These are phyloP conservation scores for Artemisia argyi DNA, from an alignment of 129 eudicot species.

Conservation along the genomic window DNA sequence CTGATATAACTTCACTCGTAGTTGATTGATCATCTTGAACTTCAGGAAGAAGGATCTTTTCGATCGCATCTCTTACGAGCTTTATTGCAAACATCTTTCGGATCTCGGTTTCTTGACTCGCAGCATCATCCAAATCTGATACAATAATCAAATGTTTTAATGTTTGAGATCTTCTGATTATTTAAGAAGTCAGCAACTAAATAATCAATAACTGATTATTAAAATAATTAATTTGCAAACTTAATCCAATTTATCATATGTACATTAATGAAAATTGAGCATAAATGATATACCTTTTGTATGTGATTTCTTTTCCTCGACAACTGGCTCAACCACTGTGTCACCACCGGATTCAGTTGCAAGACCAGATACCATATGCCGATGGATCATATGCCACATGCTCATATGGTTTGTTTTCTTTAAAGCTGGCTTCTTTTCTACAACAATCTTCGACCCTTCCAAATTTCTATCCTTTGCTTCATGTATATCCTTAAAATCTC, in stretches of 20 bases:
- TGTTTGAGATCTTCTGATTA: too few relatives aligned
- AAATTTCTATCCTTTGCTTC: constrained; percentile 4
- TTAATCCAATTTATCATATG: too few relatives aligned
- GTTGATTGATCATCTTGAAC: constrained; percentile 61
- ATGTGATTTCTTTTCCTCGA: constrained; percentile 25
- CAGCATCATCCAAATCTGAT: constrained; percentile 32
- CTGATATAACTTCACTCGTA: constrained; percentile 41
- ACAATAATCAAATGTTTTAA: not conserved
- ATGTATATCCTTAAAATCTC: not conserved
- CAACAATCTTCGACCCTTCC: constrained; percentile 20
- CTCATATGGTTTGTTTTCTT: constrained; percentile 56
- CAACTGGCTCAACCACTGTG: constrained; percentile 9
- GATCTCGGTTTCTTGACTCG: constrained; percentile 50
- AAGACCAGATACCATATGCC: constrained; percentile 59
- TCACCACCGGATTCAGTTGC: constrained; percentile 36
- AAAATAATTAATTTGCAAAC: too few relatives aligned
- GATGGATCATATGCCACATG: constrained; percentile 89
- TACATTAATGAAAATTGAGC: too few relatives aligned
- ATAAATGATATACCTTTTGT: constrained; percentile 22
- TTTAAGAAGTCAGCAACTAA: too few relatives aligned
- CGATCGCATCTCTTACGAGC: constrained; percentile 81
- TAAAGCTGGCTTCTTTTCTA: constrained; percentile 26
- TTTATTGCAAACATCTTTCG: constrained; percentile 74
- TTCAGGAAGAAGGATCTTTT: constrained; percentile 71
- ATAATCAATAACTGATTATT: too few relatives aligned